Evolutionary conservation across 768 basidiomycete genomes (phyloP).

Genomic region (Agrocybe chaxingu): DNA sequence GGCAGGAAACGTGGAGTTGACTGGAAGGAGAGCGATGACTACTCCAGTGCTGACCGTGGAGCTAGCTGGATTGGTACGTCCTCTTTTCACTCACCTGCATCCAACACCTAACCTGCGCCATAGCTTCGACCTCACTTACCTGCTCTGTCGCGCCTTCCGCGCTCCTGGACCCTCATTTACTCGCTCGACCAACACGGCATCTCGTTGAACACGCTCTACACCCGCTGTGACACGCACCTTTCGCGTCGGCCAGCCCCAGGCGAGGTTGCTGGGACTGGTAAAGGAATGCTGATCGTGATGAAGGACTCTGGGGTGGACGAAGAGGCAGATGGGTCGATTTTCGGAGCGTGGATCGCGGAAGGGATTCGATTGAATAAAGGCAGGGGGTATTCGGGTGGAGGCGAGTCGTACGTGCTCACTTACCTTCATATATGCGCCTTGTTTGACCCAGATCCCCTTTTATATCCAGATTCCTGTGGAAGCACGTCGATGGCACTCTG

Average conservation of each 20-base stretch:
- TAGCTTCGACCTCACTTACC: slow-evolving; percentile 75
- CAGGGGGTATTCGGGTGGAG: slow-evolving; percentile 79
- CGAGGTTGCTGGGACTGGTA: slow-evolving; percentile 21
- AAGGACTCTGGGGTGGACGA: slow-evolving; percentile 58
- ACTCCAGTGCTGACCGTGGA: slow-evolving; percentile 44
- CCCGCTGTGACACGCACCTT: slow-evolving; percentile 46
- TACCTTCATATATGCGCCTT: neutral
- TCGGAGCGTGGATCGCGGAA: slow-evolving; percentile 85
- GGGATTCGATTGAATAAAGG: slow-evolving; percentile 58
- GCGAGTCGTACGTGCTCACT: slow-evolving; percentile 67
- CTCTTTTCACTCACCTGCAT: neutral
- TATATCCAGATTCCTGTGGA: slow-evolving; percentile 71
- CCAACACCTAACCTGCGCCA: neutral
- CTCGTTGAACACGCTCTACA: slow-evolving; percentile 84
- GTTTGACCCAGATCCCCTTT: neutral
- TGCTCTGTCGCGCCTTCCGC: slow-evolving; percentile 66
- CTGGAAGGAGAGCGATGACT: slow-evolving; percentile 57
- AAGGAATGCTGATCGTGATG: slow-evolving; percentile 58
- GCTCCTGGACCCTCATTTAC: slow-evolving; percentile 77
- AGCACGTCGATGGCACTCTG: slow-evolving; percentile 44
- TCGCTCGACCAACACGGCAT: slow-evolving; percentile 96
- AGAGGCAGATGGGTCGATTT: slow-evolving; percentile 59
- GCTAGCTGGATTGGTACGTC: slow-evolving; percentile 60
- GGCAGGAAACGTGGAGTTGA: slow-evolving; percentile 43
- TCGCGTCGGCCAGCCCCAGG: slow-evolving; percentile 26